Conservation (phyloP, 2,329 filamentous ascomycete species). For the Colletotrichum sojae region DNA sequence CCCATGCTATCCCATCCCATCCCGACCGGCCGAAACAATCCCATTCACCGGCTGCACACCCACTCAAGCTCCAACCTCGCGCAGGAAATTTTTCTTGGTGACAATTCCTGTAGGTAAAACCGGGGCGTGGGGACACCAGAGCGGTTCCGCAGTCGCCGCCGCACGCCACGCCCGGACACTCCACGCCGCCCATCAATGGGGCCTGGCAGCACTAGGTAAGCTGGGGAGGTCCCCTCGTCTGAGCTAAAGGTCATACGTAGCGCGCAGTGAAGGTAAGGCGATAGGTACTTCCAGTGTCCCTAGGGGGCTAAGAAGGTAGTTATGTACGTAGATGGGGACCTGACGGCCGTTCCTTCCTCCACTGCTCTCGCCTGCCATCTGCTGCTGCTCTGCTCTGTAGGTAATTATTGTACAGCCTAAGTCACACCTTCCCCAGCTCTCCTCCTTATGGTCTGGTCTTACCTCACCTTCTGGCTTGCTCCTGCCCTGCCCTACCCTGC, state of each 20-base stretch:
- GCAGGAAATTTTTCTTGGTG: conserved; percentile 7
- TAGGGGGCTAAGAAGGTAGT: conserved; percentile 12
- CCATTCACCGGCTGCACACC: conserved; percentile 34
- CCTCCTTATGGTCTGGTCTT: not conserved
- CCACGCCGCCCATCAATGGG: conserved; percentile 23
- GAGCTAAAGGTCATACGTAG: too few species aligned
- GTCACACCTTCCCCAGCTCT: conserved; percentile 16
- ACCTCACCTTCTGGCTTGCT: not conserved
- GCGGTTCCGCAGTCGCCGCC: conserved; percentile 28
- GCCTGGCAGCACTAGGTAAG: conserved; percentile 19
- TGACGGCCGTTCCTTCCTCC: conserved; percentile 17
- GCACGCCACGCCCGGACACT: conserved; percentile 30
- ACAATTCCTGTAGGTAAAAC: not conserved
- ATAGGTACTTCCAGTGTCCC: too few species aligned
- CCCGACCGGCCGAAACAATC: conserved; percentile 37
- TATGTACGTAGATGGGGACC: conserved; percentile 24
- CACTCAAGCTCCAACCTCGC: conserved; percentile 24
- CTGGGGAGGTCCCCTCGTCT: conserved; percentile 13
- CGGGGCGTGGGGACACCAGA: conserved; percentile 10
- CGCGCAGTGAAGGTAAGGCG: too few species aligned
- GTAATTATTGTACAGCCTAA: conserved; percentile 1
- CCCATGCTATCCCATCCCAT: conserved; percentile 33
- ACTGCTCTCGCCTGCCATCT: not conserved
- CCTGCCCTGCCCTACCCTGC: not conserved
- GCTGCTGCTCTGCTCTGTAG: not conserved